A percentile compares a stretch with the other conserved stretches of the same genome.
Conservation (phyloP, 2,329 filamentous ascomycete genomes). For the Chaetomiaceae sp. region DNA sequence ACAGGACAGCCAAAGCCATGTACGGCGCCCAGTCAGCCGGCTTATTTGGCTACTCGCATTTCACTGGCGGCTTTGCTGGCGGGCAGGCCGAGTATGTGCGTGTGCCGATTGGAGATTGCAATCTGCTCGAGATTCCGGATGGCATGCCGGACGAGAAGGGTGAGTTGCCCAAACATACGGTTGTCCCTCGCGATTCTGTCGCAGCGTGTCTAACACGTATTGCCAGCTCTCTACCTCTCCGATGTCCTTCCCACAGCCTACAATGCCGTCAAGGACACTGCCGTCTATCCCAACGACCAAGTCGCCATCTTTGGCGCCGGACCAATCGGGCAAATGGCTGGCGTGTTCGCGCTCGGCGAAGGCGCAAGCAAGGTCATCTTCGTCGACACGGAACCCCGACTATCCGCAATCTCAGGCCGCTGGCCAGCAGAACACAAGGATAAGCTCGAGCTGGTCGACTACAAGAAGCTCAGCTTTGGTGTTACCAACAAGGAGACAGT, state of each 20-base stretch:
- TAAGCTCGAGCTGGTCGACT: constrained; percentile 67
- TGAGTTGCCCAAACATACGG: constrained; percentile 12
- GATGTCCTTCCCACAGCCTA: constrained; percentile 78
- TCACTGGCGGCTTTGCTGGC: constrained; percentile 82
- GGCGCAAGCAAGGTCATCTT: constrained; percentile 73
- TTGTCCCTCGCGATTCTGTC: neutral
- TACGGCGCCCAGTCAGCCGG: constrained; percentile 74
- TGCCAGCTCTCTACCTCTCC: constrained; percentile 61
- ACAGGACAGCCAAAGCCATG: constrained; percentile 66
- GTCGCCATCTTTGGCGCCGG: constrained; percentile 85
- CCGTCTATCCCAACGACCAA: constrained; percentile 68
- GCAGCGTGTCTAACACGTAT: neutral
- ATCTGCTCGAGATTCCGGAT: constrained; percentile 73
- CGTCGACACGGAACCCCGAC: constrained; percentile 67
- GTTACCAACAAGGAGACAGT: constrained; percentile 59
- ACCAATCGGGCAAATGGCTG: constrained; percentile 81
- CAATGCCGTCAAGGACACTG: constrained; percentile 78
- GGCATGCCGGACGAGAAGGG: constrained; percentile 80
- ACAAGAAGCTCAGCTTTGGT: constrained; percentile 53
- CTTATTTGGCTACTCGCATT: constrained; percentile 70
- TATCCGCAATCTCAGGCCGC: constrained; percentile 63
- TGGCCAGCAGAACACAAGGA: constrained; percentile 46
- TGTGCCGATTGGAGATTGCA: constrained; percentile 75
- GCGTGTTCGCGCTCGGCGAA: constrained; percentile 68
- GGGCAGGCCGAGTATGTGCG: constrained; percentile 85